Percentiles rank a stretch among this genome's conserved stretches.
Conservation (phyloP, 352 stramenopile species). For the Pythium sukuiense region DNA sequence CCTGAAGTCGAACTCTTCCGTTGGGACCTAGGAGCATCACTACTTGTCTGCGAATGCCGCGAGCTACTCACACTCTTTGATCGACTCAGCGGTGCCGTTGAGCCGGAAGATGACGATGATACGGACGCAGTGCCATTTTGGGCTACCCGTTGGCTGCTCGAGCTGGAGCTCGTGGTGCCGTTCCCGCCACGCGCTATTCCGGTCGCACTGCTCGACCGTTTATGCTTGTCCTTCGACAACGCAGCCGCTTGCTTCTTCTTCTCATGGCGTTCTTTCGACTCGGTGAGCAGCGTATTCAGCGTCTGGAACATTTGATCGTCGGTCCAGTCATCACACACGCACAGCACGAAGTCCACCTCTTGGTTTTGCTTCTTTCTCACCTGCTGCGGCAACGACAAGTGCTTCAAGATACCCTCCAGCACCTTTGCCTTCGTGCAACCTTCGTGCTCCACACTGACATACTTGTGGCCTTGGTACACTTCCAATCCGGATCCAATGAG, state of each 20-base stretch:
- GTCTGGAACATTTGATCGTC: constrained; percentile 92
- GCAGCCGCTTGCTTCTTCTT: constrained; percentile 38
- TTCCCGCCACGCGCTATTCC: background rate
- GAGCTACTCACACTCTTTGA: constrained; percentile 19
- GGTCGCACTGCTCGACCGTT: constrained; percentile 18
- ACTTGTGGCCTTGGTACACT: constrained; percentile 85
- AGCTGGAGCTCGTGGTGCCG: background rate
- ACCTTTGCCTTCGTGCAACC: constrained; percentile 79
- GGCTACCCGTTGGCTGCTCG: constrained; percentile 1
- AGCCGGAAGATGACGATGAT: constrained; percentile 16
- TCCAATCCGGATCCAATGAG: constrained; percentile 83
- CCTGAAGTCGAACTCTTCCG: background rate
- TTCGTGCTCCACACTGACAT: constrained; percentile 80
- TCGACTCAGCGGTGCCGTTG: constrained; percentile 13
- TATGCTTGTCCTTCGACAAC: constrained; percentile 26
- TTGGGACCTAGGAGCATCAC: background rate
- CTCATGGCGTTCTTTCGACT: constrained; percentile 75
- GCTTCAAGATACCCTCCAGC: constrained; percentile 71
- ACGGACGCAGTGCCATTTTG: constrained; percentile 4
- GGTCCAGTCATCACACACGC: constrained; percentile 85
- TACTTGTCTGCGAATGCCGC: constrained; percentile 8
- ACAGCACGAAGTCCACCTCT: constrained; percentile 88
- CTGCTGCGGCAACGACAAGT: constrained; percentile 67
- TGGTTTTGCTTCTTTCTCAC: constrained; percentile 62
- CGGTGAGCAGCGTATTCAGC: constrained; percentile 67